Evolutionary conservation across 179 eudicot genomes (phyloP).

Genomic region (Corrigiola litoralis): DNA sequence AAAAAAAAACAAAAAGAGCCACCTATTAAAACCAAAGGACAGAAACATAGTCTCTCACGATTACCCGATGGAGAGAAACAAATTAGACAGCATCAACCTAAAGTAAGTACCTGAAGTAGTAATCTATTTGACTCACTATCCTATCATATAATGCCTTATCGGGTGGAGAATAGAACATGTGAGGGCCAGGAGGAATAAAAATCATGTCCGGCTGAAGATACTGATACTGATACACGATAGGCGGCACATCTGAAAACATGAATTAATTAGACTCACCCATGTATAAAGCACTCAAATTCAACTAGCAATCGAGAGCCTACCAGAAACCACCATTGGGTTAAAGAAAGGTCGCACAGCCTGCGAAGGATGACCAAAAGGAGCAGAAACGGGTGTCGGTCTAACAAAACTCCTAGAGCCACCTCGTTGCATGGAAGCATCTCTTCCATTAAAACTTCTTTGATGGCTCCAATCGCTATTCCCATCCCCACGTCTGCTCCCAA

Average conservation of each 20-base stretch:
- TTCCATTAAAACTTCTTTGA: slow-evolving; percentile 51
- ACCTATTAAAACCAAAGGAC: too few relatives aligned
- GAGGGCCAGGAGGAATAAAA: slow-evolving; percentile 25
- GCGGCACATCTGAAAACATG: slow-evolving; percentile 32
- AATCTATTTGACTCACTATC: slow-evolving; percentile 72
- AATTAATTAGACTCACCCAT: slow-evolving; percentile 10
- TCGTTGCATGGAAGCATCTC: slow-evolving; percentile 59
- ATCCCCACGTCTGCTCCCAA: slow-evolving; percentile 57
- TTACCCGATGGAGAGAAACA: too few relatives aligned
- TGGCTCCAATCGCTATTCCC: slow-evolving; percentile 77
- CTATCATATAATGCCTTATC: slow-evolving; percentile 47
- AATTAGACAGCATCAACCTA: neutral
- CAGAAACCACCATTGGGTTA: slow-evolving; percentile 52
- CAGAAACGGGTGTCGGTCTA: slow-evolving; percentile 41
- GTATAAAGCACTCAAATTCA: neutral
- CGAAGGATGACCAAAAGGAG: slow-evolving; percentile 39
- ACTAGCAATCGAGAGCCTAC: slow-evolving; percentile 30
- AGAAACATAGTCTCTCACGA: too few relatives aligned
- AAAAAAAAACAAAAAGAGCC: neutral
- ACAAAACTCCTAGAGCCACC: slow-evolving; percentile 44
- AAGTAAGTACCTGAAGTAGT: slow-evolving; percentile 74
- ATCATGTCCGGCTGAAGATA: slow-evolving; percentile 42
- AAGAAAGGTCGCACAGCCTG: slow-evolving; percentile 40
- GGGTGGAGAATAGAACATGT: slow-evolving; percentile 20
- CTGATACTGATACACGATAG: too few relatives aligned